Conservation (phyloP, 2,329 filamentous ascomycete genomes). For the Annulohypoxylon truncatum region DNA sequence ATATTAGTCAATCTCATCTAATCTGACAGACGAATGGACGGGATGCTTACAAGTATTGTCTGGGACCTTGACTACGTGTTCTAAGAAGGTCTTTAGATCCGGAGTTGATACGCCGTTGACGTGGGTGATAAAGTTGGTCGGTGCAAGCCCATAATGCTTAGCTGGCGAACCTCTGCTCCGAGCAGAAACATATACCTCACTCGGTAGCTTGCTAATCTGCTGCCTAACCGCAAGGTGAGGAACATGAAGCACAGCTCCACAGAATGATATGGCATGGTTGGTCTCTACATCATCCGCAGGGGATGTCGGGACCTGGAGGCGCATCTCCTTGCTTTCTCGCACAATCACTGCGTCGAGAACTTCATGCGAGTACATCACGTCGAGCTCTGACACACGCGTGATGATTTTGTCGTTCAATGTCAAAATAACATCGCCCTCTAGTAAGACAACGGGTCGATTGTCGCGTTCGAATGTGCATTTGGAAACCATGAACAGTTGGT, state of each 20-base stretch:
- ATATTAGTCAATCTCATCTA: slow-evolving; percentile 37
- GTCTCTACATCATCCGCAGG: slow-evolving; percentile 93
- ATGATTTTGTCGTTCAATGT: slow-evolving; percentile 92
- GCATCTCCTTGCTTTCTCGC: slow-evolving; percentile 82
- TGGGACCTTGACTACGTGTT: slow-evolving; percentile 85
- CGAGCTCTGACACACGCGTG: slow-evolving; percentile 90
- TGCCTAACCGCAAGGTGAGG: slow-evolving; percentile 97
- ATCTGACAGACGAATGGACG: slow-evolving; percentile 26
- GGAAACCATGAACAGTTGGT: slow-evolving; percentile 98
- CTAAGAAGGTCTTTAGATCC: slow-evolving; percentile 83
- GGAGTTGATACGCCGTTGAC: slow-evolving; percentile 91
- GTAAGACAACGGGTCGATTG: slow-evolving; percentile 66
- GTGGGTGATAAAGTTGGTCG: slow-evolving; percentile 97
- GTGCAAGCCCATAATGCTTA: slow-evolving; percentile 90
- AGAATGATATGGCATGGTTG: slow-evolving; percentile 91
- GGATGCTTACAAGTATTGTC: slow-evolving; percentile 84
- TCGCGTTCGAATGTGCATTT: slow-evolving; percentile 80
- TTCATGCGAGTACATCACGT: slow-evolving; percentile 95
- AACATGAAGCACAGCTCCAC: slow-evolving; percentile 90
- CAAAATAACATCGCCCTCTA: slow-evolving; percentile 92
- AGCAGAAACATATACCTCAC: slow-evolving; percentile 94
- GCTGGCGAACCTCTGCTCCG: slow-evolving; percentile 84
- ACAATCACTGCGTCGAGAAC: slow-evolving; percentile 86
- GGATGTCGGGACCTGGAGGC: slow-evolving; percentile 83
- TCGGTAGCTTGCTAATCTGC: slow-evolving; percentile 96